A percentile compares a stretch with the other conserved stretches of the same genome.
Conservation (phyloP, 2,329 filamentous ascomycete genomes). For the Fonsecaea erecta region DNA sequence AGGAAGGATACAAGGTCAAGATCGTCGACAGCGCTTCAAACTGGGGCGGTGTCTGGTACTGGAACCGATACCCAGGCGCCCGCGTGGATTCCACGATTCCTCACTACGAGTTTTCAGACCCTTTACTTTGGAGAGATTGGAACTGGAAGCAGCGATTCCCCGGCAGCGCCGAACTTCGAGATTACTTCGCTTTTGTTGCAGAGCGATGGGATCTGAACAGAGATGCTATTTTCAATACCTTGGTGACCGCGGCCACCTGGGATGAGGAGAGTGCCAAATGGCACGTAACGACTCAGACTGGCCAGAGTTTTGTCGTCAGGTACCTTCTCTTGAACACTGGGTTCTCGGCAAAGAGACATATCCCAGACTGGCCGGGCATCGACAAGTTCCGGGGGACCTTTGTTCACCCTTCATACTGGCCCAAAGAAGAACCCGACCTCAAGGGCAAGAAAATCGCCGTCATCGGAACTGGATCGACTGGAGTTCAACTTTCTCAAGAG, state of each 20-base stretch:
- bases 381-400: constrained; percentile 63
- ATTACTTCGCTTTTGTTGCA: constrained; percentile 51
- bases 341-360: constrained; percentile 63
- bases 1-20: constrained; percentile 54
- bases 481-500: constrained; percentile 67
- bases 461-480: constrained; percentile 68
- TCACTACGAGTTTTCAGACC: not conserved
- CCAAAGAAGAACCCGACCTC: constrained; percentile 57
- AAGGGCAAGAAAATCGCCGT: constrained; percentile 64
- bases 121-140: constrained; percentile 37
- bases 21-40: constrained; percentile 60
- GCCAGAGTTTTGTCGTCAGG: constrained; percentile 45
- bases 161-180: constrained; percentile 49
- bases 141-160: constrained; percentile 54
- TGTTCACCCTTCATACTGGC: constrained; percentile 67
- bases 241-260: not conserved
- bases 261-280: constrained; percentile 43
- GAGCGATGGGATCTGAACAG: constrained; percentile 49
- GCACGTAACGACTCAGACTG: constrained; percentile 51
- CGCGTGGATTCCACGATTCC: constrained; percentile 32
- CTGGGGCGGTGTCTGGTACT: constrained; percentile 47
- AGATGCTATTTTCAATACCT: constrained; percentile 49
- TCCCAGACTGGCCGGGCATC: constrained; percentile 58
- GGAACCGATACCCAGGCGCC: constrained; percentile 41
- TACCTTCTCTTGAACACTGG: constrained; percentile 57